Conservation (phyloP, 2,329 filamentous ascomycete species). For the Fonsecaea multimorphosa region DNA sequence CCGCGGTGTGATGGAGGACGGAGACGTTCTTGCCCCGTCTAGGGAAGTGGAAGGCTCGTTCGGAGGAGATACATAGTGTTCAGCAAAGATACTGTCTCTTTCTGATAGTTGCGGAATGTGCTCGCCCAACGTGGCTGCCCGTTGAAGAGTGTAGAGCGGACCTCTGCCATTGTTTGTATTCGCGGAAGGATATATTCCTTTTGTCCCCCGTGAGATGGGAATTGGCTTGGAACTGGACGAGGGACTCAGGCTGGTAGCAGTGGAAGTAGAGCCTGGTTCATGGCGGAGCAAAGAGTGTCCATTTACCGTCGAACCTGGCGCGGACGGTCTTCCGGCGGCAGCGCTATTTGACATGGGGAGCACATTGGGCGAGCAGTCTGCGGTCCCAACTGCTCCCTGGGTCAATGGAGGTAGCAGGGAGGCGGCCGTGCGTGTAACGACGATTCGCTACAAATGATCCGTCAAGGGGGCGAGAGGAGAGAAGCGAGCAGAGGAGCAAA, state of each 20-base stretch:
- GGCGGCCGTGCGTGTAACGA: constrained; percentile 33
- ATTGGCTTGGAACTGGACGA: constrained; percentile 46
- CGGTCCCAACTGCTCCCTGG: constrained; percentile 9
- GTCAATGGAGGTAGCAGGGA: constrained; percentile 22
- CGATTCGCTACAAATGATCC: constrained; percentile 35
- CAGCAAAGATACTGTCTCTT: constrained; percentile 68
- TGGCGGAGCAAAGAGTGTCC: constrained; percentile 41
- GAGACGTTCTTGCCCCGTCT: constrained; percentile 20
- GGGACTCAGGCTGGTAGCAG: constrained; percentile 40
- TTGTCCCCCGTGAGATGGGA: constrained; percentile 41
- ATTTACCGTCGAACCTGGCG: constrained; percentile 47
- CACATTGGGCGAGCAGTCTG: constrained; percentile 53
- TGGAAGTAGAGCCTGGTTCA: constrained; percentile 41
- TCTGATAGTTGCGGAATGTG: constrained; percentile 63
- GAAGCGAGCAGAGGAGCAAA: constrained; percentile 22
- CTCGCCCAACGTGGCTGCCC: constrained; percentile 35
- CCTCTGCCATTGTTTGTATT: constrained; percentile 31
- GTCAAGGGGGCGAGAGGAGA: constrained; percentile 19
- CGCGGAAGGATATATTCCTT: constrained; percentile 24
- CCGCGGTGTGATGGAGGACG: constrained; percentile 23
- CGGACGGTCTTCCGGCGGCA: constrained; percentile 55
- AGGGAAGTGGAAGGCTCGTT: constrained; percentile 41
- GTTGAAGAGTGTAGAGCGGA: constrained; percentile 25
- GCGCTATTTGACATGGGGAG: constrained; percentile 58
- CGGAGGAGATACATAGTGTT: constrained; percentile 62